Evolutionary conservation across 352 stramenopile genomes (phyloP).

Genomic region (Globisporangium heterothallicum): DNA sequence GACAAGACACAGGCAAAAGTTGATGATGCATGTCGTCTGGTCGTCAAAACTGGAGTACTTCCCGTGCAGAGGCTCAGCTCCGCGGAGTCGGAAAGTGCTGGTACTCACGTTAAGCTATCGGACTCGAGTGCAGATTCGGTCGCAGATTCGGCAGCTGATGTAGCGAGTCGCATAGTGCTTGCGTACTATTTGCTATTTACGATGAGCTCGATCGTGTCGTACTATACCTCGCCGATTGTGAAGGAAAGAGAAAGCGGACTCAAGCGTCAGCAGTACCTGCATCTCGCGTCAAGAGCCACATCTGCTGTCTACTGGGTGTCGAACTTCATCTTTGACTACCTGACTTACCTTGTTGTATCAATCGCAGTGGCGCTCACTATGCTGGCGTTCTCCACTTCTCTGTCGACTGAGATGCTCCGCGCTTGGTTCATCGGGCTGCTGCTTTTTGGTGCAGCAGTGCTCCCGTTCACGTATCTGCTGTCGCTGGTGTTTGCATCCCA

Average conservation of each 20-base stretch:
- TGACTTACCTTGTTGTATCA: slow-evolving; percentile 29
- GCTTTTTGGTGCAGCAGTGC: slow-evolving; percentile 41
- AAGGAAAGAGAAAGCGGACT: slow-evolving; percentile 66
- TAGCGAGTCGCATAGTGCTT: slow-evolving; percentile 87
- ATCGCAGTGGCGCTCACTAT: slow-evolving; percentile 29
- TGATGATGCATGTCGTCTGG: slow-evolving; percentile 27
- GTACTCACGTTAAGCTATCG: not conserved
- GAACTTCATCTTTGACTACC: slow-evolving; percentile 63
- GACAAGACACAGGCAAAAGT: not conserved
- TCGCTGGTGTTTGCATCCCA: slow-evolving; percentile 71
- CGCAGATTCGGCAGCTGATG: not conserved
- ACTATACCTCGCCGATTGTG: slow-evolving; percentile 56
- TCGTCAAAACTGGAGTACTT: slow-evolving; percentile 48
- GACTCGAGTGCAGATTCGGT: not conserved
- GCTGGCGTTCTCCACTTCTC: slow-evolving; percentile 27
- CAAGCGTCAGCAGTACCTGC: slow-evolving; percentile 70
- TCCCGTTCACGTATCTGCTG: slow-evolving; percentile 62
- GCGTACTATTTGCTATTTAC: slow-evolving; percentile 80
- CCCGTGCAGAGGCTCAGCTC: slow-evolving; percentile 7
- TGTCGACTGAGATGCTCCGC: slow-evolving; percentile 28
- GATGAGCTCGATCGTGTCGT: slow-evolving; percentile 57
- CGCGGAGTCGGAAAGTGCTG: not conserved
- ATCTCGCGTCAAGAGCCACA: slow-evolving; percentile 41
- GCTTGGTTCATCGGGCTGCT: slow-evolving; percentile 32
- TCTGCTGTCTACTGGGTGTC: slow-evolving; percentile 67